Evolutionary conservation across 23 red algal species (phyloP).

Genomic region (Pyropia haitanensis): DNA sequence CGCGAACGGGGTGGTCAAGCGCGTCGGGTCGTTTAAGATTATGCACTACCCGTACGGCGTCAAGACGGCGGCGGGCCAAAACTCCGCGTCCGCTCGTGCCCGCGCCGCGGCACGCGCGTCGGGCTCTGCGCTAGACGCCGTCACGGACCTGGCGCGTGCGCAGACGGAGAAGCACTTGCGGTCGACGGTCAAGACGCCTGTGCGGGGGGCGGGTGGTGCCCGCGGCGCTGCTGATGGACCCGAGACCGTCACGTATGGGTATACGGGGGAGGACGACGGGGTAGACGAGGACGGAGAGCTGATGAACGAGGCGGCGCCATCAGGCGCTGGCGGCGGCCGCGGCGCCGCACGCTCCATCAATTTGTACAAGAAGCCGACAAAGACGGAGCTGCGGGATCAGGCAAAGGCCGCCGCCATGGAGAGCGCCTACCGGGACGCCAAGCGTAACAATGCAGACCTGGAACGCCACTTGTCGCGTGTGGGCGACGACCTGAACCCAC

Average conservation of each 20-base stretch:
- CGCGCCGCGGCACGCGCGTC: too few relatives aligned
- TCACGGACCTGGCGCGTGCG: too few relatives aligned
- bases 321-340: too few relatives aligned
- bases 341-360: too few relatives aligned
- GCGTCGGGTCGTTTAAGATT: conserved; percentile 51
- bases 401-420: conserved; percentile 3
- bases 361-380: neutral
- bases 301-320: conserved; percentile 6
- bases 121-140: too few relatives aligned
- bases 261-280: conserved; percentile 16
- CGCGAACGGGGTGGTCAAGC: conserved; percentile 77
- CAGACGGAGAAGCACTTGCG: too few relatives aligned
- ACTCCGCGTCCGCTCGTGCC: neutral
- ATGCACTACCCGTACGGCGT: conserved; percentile 66
- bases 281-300: conserved; percentile 43
- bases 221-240: too few relatives aligned
- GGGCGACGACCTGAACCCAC: conserved; percentile 75
- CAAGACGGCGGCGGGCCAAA: conserved; percentile 42
- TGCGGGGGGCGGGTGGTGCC: too few relatives aligned
- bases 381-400: neutral
- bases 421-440: conserved; percentile 34
- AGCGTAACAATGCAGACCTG: conserved; percentile 40
- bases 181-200: too few relatives aligned
- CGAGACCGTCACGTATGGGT: too few relatives aligned
- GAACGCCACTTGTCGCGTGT: conserved; percentile 50